phyloP scores from a whole-genome alignment of 2,329 filamentous ascomycete species.

The Cordyceps pruinosa region DNA sequence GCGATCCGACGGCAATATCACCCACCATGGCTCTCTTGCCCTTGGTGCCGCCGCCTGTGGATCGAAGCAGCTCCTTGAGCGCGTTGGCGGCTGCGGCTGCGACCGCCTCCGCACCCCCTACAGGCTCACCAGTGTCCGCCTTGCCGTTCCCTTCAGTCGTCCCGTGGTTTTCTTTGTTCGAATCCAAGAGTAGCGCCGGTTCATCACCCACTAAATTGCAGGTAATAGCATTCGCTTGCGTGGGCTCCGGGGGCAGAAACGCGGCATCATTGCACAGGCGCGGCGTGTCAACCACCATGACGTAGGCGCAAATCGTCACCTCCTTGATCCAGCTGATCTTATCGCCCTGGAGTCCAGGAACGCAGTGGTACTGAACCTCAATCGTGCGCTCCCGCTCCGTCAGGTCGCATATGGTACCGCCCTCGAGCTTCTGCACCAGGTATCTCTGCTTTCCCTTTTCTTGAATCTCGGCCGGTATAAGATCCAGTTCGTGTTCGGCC shows the following conservation, averaged over 20 bases:
- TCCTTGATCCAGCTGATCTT: slow-evolving; percentile 92
- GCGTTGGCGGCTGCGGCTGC: neutral
- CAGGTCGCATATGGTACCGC: slow-evolving; percentile 78
- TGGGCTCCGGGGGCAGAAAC: slow-evolving; percentile 74
- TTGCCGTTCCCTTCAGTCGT: slow-evolving; percentile 30
- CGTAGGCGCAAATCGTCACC: slow-evolving; percentile 80
- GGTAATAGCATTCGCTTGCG: slow-evolving; percentile 66
- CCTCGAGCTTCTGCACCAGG: slow-evolving; percentile 72
- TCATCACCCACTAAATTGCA: slow-evolving; percentile 62
- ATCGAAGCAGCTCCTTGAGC: slow-evolving; percentile 10
- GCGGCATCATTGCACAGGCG: slow-evolving; percentile 81
- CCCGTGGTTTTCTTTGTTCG: slow-evolving; percentile 26
- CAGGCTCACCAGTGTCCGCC: slow-evolving; percentile 15
- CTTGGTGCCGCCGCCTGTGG: slow-evolving; percentile 17
- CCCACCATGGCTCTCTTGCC: slow-evolving; percentile 41
- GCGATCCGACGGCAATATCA: slow-evolving; percentile 46
- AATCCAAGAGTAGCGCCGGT: neutral
- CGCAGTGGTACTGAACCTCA: slow-evolving; percentile 76
- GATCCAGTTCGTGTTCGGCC: slow-evolving; percentile 20
- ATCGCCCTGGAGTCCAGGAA: slow-evolving; percentile 63
- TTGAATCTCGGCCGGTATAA: slow-evolving; percentile 58
- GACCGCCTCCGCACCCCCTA: slow-evolving; percentile 5
- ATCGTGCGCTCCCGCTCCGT: slow-evolving; percentile 76
- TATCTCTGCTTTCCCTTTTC: slow-evolving; percentile 79
- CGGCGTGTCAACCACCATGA: slow-evolving; percentile 89